These are phyloP conservation scores for Hypoxylon crocopeplum DNA, from an alignment of 495 filamentous ascomycete species.

Conservation along the genomic window DNA sequence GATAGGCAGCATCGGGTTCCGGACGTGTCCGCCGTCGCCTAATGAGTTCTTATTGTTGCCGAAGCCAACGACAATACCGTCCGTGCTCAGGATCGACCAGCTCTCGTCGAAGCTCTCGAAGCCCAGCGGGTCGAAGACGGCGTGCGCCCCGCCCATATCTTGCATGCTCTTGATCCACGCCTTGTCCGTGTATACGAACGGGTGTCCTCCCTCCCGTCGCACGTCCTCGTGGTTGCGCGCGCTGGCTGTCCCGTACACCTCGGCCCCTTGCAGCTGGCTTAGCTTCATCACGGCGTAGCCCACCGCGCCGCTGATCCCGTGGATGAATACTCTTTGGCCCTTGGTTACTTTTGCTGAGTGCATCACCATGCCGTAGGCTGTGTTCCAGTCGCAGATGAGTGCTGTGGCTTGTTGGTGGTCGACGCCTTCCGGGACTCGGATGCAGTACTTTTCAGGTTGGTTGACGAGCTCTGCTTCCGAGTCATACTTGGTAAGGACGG, in stretches of 20 bases:
- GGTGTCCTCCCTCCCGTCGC: conserved; percentile 33
- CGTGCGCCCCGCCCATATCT: conserved; percentile 47
- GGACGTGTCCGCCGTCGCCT: conserved; percentile 8
- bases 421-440: conserved; percentile 44
- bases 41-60: conserved; percentile 39
- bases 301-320: conserved; percentile 53
- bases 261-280: conserved; percentile 44
- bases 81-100: conserved; percentile 41
- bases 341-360: conserved; percentile 41
- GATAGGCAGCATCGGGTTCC: conserved; percentile 22
- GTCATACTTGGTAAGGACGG: conserved; percentile 50
- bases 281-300: conserved; percentile 46
- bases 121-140: conserved; percentile 53
- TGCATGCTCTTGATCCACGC: conserved; percentile 52
- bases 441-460: conserved; percentile 48
- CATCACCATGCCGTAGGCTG: conserved; percentile 51
- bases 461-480: conserved; percentile 48
- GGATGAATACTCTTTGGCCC: conserved; percentile 53
- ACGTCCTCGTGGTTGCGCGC: conserved; percentile 47
- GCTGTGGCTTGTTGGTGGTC: conserved; percentile 43
- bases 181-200: conserved; percentile 54
- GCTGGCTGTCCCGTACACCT: conserved; percentile 52
- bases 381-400: conserved; percentile 48
- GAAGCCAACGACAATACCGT: conserved; percentile 37
- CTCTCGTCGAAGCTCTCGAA: conserved; percentile 56